Evolutionary conservation across 164 flowering plant species (phyloP), one percentile per base, ranked within the genome.

Genomic region (Santalum album): DNA sequence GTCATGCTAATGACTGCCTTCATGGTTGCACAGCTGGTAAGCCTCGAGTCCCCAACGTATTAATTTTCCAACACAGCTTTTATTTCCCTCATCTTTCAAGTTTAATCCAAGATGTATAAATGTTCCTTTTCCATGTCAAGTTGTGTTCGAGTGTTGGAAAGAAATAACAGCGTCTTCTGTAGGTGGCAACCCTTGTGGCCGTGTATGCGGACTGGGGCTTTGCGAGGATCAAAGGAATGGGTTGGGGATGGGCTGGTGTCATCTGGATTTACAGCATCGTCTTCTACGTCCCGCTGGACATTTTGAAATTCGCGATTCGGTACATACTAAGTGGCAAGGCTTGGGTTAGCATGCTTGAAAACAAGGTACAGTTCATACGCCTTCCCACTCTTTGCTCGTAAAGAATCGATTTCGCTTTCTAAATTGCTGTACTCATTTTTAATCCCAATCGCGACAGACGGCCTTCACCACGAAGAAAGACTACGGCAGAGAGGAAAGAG

Each of bases 201-300:
- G 99, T 92, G 2, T 89, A 89, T 66, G 90, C 96, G 40, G 69
- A 87, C 79, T 92, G 96, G 99, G 82, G 78, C 7, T 92, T 92
- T 38, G 96, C 99, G 16, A 78, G 65, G 54, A 80, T 92, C 26
- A 49, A 76, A 46, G 99, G 99, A 57, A 42, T 72, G 47, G 96
- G 96, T 1, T 92, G 99, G 99, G 96, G 95, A 27, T 92, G 99
- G 99, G 99, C 99, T n/a, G 99, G 95, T 17, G 83, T 87, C 14
- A 73, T 92, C 61, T 92, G 99, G 99, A 59, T 89, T 27, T 92
- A 72, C 84, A 92, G 94, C 49, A 24, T 92, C 12, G 82, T 92
- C 14, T 76, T 80, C 70, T 92, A 89, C 49, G 18, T 92, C 32
- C 99, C 99, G 0, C 86, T 92, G 1, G 99, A 92, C 61, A 0